Percentiles rank a stretch among this genome's conserved stretches.
Evolutionary conservation across 768 basidiomycete genomes (phyloP).

Genomic region (Cubamyces lactineus): DNA sequence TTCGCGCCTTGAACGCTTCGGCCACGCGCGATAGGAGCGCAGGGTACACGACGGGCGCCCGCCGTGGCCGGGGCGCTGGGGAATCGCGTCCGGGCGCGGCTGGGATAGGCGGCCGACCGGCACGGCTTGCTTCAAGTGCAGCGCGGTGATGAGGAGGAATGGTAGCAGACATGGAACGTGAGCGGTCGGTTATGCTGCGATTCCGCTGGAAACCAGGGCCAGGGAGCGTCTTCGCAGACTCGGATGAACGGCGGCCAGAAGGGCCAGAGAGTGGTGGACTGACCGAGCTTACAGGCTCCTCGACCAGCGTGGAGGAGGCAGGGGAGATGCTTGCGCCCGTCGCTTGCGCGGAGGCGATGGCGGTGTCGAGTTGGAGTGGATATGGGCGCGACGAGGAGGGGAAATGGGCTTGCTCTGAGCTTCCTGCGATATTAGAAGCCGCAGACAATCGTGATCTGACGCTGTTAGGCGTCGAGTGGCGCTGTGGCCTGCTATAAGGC

Average conservation of each 20-base stretch:
- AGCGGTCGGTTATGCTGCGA: constrained; percentile 65
- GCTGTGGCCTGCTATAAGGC: constrained; percentile 23
- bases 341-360: constrained; percentile 31
- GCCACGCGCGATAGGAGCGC: constrained; percentile 94
- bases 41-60: constrained; percentile 88
- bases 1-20: constrained; percentile 86
- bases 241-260: constrained; percentile 60
- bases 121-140: constrained; percentile 40
- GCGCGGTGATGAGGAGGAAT: constrained; percentile 50
- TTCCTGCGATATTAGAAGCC: constrained; percentile 26
- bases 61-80: constrained; percentile 42
- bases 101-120: constrained; percentile 32
- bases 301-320: constrained; percentile 44
- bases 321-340: constrained; percentile 33
- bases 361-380: constrained; percentile 65
- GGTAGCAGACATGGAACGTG: constrained; percentile 78
- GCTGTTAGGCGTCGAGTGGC: constrained; percentile 28
- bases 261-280: constrained; percentile 2
- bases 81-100: constrained; percentile 38
- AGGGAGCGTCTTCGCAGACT: constrained; percentile 67
- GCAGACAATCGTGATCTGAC: constrained; percentile 32
- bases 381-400: constrained; percentile 45
- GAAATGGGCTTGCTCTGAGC: constrained; percentile 36
- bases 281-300: constrained; percentile 36
- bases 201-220: constrained; percentile 58